Evolutionary conservation across 371 early-diverging fungal species (phyloP).

Genomic region (Smittium culicis): DNA sequence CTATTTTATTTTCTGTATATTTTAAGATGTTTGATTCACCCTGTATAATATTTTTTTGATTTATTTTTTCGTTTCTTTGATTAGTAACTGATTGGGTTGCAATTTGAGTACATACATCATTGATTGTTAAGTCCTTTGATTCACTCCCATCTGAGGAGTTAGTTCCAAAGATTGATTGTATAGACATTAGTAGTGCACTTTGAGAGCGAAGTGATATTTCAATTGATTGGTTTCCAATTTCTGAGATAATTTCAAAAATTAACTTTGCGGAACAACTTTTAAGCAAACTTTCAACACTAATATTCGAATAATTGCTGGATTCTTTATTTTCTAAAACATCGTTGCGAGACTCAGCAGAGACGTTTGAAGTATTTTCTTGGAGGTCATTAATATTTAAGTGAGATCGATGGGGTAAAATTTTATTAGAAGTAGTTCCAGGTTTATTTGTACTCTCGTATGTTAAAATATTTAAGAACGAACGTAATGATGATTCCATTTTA

Average conservation of each 20-base stretch:
- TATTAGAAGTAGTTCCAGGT: not conserved
- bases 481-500: conserved; percentile 6
- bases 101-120: conserved; percentile 1
- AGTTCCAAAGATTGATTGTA: conserved; percentile 6
- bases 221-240: not conserved
- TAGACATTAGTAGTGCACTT: conserved; percentile 6
- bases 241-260: not conserved
- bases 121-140: not conserved
- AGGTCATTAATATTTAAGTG: too few species aligned
- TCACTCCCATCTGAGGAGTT: not conserved
- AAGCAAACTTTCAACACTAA: conserved; percentile 7
- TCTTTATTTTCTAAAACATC: not conserved
- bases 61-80: not conserved
- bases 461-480: conserved; percentile 1
- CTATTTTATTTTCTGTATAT: not conserved
- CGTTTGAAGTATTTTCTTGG: not conserved
- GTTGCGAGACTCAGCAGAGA: not conserved
- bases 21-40: not conserved
- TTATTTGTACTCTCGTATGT: not conserved
- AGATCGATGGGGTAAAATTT: too few species aligned
- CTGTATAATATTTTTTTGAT: not conserved
- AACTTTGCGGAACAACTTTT: conserved; percentile 10
- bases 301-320: not conserved
- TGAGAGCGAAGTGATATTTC: not conserved
- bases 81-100: not conserved